These are phyloP conservation scores for Rhipidocladum racemiflorum DNA, from an alignment of 176 grass and related monocot species.

Conservation along the genomic window DNA sequence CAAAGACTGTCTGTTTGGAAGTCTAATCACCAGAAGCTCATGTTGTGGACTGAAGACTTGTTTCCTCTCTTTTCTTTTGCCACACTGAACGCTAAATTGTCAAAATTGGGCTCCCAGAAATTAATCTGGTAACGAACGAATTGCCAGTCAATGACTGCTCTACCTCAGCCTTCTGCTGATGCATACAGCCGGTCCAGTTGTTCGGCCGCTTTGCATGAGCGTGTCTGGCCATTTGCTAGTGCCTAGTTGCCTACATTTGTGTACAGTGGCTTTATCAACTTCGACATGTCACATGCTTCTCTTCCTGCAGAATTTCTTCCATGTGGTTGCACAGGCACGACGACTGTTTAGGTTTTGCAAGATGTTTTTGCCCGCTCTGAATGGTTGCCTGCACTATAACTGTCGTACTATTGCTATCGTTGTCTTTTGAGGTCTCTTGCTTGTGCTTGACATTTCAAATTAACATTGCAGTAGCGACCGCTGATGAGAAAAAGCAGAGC, in stretches of 20 bases:
- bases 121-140: neutral
- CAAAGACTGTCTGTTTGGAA: neutral
- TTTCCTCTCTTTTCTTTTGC: neutral
- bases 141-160: neutral
- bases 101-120: neutral
- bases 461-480: neutral
- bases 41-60: slow-evolving; percentile 15
- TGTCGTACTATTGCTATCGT: neutral
- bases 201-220: neutral
- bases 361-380: neutral
- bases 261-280: neutral
- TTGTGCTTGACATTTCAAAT: neutral
- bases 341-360: neutral
- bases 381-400: neutral
- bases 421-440: neutral
- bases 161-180: neutral
- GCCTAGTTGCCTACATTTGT: neutral
- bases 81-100: neutral
- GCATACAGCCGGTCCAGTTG: neutral
- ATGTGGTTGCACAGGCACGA: neutral
- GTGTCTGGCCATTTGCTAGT: neutral
- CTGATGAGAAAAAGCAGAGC: neutral
- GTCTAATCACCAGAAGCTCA: neutral
- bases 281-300: neutral
- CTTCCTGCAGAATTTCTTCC: neutral